These are phyloP conservation scores for Forsythia suspensa DNA, from an alignment of 257 asterid species.

Conservation along the genomic window DNA sequence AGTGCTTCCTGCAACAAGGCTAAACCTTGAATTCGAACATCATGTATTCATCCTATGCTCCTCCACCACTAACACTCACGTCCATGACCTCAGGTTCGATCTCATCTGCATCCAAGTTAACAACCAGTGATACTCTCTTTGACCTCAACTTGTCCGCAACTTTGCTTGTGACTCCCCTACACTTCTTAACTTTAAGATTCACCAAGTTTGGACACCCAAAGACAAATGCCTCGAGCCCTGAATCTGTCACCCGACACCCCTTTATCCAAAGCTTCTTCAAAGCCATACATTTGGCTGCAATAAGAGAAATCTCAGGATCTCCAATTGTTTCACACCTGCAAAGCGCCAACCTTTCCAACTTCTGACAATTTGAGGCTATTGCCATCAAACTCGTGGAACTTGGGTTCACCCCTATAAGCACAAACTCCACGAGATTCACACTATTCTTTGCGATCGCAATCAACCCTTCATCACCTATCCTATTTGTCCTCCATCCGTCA, in stretches of 20 bases:
- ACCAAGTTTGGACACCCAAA: slow-evolving; percentile 27
- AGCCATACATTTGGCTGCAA: slow-evolving; percentile 21
- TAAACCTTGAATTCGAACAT: too few species aligned
- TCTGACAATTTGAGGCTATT: slow-evolving; percentile 9
- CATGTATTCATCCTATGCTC: not conserved
- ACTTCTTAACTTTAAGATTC: slow-evolving; percentile 25
- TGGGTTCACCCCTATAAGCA: slow-evolving; percentile 25
- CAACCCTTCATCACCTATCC: slow-evolving; percentile 28
- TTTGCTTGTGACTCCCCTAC: slow-evolving; percentile 14
- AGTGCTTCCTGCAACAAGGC: too few species aligned
- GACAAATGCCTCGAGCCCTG: slow-evolving; percentile 23
- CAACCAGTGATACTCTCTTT: slow-evolving; percentile 14
- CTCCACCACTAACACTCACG: not conserved
- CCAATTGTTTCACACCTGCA: slow-evolving; percentile 31
- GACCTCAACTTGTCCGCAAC: slow-evolving; percentile 19
- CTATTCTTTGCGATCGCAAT: slow-evolving; percentile 13
- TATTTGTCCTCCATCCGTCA: slow-evolving; percentile 26
- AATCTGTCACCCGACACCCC: slow-evolving; percentile 22
- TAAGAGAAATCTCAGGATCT: slow-evolving; percentile 17
- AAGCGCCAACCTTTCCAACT: slow-evolving; percentile 24
- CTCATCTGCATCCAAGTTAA: slow-evolving; percentile 13
- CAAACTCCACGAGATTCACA: slow-evolving; percentile 22
- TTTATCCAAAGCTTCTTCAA: slow-evolving; percentile 30
- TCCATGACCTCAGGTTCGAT: not conserved
- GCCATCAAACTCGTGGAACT: slow-evolving; percentile 5